These are phyloP conservation scores for Apiosordaria backusii DNA, from an alignment of 495 filamentous ascomycete genomes.

Conservation along the genomic window DNA sequence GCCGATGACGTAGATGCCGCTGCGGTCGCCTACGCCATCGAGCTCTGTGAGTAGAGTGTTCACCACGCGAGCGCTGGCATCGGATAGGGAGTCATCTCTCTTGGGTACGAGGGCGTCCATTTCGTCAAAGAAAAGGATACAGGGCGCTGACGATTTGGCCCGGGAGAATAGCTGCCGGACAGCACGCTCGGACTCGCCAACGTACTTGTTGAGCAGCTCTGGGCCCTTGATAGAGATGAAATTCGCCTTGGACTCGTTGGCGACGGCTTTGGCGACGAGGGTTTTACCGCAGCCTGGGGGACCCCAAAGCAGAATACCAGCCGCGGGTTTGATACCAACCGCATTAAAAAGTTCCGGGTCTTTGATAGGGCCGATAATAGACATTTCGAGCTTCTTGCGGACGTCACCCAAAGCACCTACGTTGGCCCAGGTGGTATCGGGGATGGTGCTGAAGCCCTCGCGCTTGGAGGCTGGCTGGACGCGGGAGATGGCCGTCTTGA, in stretches of 20 bases:
- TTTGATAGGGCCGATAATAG: slow-evolving; percentile 91
- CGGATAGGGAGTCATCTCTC: slow-evolving; percentile 74
- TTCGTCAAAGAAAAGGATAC: slow-evolving; percentile 97
- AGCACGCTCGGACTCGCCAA: slow-evolving; percentile 90
- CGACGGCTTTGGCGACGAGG: slow-evolving; percentile 90
- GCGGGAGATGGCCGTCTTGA: slow-evolving; percentile 71
- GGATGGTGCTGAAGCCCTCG: slow-evolving; percentile 95
- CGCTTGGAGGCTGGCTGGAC: slow-evolving; percentile 92
- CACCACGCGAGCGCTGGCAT: slow-evolving; percentile 83
- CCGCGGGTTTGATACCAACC: slow-evolving; percentile 83
- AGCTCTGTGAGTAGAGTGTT: slow-evolving; percentile 97
- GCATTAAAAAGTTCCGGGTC: slow-evolving; percentile 72
- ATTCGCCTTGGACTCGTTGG: slow-evolving; percentile 91
- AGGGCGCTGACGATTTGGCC: slow-evolving; percentile 80
- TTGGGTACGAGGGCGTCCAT: slow-evolving; percentile 87
- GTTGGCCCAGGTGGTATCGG: slow-evolving; percentile 93
- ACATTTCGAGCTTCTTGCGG: slow-evolving; percentile 76
- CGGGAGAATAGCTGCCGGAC: slow-evolving; percentile 90
- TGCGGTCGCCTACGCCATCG: slow-evolving; percentile 76
- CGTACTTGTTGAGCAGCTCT: slow-evolving; percentile 90
- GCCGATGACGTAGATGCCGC: slow-evolving; percentile 90
- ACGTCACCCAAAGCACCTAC: slow-evolving; percentile 81
- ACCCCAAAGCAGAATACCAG: slow-evolving; percentile 93
- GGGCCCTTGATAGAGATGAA: slow-evolving; percentile 98
- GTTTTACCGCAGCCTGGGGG: slow-evolving; percentile 97